Conservation (phyloP, 768 basidiomycete species). For the Gloeostereum incarnatum region DNA sequence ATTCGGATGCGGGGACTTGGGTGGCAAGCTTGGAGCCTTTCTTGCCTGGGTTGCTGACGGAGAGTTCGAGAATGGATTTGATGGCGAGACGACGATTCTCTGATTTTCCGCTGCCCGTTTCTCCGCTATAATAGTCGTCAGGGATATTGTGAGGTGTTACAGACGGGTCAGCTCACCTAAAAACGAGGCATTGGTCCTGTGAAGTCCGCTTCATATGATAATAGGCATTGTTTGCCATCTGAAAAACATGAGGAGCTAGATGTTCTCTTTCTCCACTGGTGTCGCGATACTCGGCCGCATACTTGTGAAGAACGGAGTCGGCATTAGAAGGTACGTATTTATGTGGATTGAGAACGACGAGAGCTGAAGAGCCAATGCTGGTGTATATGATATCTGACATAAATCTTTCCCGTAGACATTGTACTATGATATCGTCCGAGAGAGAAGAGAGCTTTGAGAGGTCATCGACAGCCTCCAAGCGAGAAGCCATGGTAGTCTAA, state of each 20-base stretch:
- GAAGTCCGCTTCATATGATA: conserved; percentile 93
- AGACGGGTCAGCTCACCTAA: conserved; percentile 48
- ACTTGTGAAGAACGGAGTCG: conserved; percentile 78
- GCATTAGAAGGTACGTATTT: conserved; percentile 80
- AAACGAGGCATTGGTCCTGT: conserved; percentile 85
- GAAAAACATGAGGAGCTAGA: conserved; percentile 84
- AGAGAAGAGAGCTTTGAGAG: conserved; percentile 56
- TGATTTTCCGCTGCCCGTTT: conserved; percentile 90
- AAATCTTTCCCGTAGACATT: conserved; percentile 80
- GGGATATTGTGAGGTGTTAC: neutral
- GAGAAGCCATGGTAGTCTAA: conserved; percentile 38
- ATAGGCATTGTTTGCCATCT: conserved; percentile 84
- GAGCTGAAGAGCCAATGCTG: conserved; percentile 51
- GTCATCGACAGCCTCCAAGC: conserved; percentile 66
- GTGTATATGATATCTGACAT: conserved; percentile 82
- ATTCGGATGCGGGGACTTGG: conserved; percentile 90
- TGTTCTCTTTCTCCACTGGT: conserved; percentile 50
- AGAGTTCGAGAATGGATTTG: conserved; percentile 87
- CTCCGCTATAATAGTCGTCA: conserved; percentile 49
- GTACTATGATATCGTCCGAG: conserved; percentile 79
- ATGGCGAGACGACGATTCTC: conserved; percentile 87
- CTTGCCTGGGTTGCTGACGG: conserved; percentile 83
- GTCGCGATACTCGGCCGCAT: conserved; percentile 79
- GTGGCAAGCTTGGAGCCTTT: conserved; percentile 83
- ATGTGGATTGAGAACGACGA: conserved; percentile 90